A percentile compares a stretch with the other conserved stretches of the same genome.
phyloP scores from a whole-genome alignment of 2,329 filamentous ascomycete genomes.

The Diplodia seriata region DNA sequence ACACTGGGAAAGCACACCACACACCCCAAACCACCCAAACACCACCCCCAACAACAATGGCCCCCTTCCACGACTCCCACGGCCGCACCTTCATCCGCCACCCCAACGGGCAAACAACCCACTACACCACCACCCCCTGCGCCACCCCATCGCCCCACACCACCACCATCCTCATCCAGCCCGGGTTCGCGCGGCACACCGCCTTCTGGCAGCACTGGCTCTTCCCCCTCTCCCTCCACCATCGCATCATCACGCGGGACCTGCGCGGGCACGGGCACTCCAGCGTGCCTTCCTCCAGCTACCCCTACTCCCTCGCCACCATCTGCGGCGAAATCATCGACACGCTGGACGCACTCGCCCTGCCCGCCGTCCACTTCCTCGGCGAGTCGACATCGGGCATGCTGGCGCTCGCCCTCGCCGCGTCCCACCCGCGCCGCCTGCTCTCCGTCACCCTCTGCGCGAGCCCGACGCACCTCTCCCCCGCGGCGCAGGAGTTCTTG shows the following conservation, averaged over 20 bases:
- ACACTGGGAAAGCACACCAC: too few species aligned
- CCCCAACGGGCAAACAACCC: slow-evolving; percentile 42
- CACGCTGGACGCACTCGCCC: slow-evolving; percentile 44
- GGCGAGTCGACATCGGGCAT: slow-evolving; percentile 47
- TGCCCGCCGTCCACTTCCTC: slow-evolving; percentile 45
- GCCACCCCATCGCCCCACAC: too few species aligned
- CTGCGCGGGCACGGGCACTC: slow-evolving; percentile 46
- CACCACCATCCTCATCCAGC: slow-evolving; percentile 49
- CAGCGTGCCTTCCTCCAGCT: slow-evolving; percentile 36
- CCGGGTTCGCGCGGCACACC: slow-evolving; percentile 47
- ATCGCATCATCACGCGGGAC: too few species aligned
- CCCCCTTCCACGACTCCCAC: slow-evolving; percentile 33
- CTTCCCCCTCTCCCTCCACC: too few species aligned
- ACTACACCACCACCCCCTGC: too few species aligned
- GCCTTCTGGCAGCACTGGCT: too few species aligned
- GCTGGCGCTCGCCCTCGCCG: slow-evolving; percentile 46
- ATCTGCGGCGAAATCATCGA: slow-evolving; percentile 45
- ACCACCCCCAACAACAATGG: neutral
- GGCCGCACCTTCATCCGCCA: slow-evolving; percentile 43
- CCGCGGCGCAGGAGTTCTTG: slow-evolving; percentile 41
- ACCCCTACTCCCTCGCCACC: slow-evolving; percentile 40
- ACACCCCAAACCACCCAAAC: too few species aligned
- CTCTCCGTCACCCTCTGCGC: slow-evolving; percentile 45
- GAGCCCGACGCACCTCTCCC: slow-evolving; percentile 42
- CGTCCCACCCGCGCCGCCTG: slow-evolving; percentile 41